phyloP scores from a whole-genome alignment of 805 yeast species.

The Schizosaccharomyces cryophilus region DNA sequence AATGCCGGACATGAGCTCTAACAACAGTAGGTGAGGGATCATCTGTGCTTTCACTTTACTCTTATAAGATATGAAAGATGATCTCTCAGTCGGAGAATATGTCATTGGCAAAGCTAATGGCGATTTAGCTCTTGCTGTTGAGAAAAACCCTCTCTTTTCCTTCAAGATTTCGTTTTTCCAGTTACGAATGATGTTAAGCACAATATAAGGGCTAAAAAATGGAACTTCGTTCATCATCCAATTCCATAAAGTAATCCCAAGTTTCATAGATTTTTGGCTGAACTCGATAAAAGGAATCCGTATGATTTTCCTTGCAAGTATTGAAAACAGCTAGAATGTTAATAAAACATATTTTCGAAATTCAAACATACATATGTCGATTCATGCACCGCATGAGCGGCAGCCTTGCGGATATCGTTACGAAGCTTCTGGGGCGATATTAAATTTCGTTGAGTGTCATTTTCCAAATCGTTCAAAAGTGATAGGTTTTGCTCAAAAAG shows the following conservation, averaged over 20 bases:
- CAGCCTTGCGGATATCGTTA: conserved; percentile 9
- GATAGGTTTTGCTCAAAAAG: not conserved
- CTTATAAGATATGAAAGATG: conserved; percentile 28
- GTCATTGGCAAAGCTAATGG: conserved; percentile 29
- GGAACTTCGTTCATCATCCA: conserved; percentile 47
- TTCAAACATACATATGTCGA: not conserved
- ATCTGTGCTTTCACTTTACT: conserved; percentile 22
- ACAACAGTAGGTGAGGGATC: conserved; percentile 46
- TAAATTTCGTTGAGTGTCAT: not conserved
- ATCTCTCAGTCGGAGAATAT: conserved; percentile 61
- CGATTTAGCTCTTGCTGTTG: not conserved
- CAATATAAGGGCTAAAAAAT: conserved; percentile 28
- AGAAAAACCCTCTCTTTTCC: not conserved
- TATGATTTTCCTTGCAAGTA: conserved; percentile 5
- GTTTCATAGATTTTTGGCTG: conserved; percentile 31
- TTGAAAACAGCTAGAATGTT: not conserved
- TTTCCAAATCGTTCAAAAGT: not conserved
- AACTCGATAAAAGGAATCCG: conserved; percentile 45
- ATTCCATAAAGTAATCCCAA: conserved; percentile 59
- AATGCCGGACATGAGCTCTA: conserved; percentile 44
- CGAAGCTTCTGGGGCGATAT: conserved; percentile 15
- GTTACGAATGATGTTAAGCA: conserved; percentile 41
- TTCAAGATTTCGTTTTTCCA: conserved; percentile 26
- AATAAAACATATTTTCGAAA: too few relatives aligned
- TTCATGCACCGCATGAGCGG: conserved; percentile 4